phyloP scores from a whole-genome alignment of 2,329 filamentous ascomycete species.

The Exophiala sp. region DNA sequence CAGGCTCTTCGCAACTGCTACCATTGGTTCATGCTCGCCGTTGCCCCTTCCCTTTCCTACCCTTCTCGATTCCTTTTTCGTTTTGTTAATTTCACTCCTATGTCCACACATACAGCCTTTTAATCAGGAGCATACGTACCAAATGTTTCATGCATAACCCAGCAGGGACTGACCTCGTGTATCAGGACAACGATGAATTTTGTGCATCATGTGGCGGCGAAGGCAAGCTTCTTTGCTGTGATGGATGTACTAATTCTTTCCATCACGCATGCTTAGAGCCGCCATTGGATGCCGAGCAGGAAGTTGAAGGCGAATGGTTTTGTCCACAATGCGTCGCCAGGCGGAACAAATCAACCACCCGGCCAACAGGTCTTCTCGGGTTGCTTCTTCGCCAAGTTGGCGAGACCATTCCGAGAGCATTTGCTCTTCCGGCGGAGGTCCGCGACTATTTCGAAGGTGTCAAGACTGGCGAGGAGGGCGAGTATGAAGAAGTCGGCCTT shows the following conservation, averaged over 20 bases:
- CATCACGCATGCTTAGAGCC: conserved; percentile 88
- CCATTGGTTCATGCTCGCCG: conserved; percentile 10
- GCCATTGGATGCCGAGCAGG: conserved; percentile 60
- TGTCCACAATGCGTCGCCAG: conserved; percentile 67
- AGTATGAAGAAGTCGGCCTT: conserved; percentile 66
- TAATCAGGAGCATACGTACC: background rate
- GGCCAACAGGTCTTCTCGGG: conserved; percentile 42
- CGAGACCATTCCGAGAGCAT: conserved; percentile 67
- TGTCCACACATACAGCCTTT: background rate
- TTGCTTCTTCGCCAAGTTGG: conserved; percentile 63
- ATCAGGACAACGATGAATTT: conserved; percentile 77
- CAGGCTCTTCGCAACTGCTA: conserved; percentile 9
- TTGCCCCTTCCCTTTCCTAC: background rate
- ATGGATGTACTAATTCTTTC: conserved; percentile 85
- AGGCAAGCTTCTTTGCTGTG: conserved; percentile 87
- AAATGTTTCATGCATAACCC: conserved; percentile 18
- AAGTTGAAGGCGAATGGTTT: conserved; percentile 74
- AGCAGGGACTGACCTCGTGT: conserved; percentile 16
- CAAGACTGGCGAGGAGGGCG: conserved; percentile 69
- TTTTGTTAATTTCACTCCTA: conserved; percentile 3
- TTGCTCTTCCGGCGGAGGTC: conserved; percentile 66
- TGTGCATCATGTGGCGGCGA: conserved; percentile 82
- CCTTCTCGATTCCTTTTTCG: conserved; percentile 2
- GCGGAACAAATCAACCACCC: conserved; percentile 41
- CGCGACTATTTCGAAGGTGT: conserved; percentile 79